Evolutionary conservation across 495 filamentous ascomycete species (phyloP), one percentile per base, ranked within the genome.

Genomic region (Tuber melanosporum): DNA sequence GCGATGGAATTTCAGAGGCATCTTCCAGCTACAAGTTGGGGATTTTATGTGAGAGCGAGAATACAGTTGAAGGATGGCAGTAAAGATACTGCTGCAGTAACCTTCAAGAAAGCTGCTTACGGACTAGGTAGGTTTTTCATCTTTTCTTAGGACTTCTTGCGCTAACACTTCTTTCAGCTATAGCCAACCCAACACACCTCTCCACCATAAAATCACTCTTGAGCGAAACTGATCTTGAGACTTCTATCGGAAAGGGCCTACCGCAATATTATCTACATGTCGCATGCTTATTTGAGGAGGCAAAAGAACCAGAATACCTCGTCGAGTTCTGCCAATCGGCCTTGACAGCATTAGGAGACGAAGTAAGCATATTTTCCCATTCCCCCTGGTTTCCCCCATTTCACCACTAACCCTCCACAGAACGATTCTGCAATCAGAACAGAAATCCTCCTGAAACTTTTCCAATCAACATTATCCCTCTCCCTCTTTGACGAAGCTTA

Each of bases 261-360:
- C 87, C 93, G 6, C 89, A 90, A 73, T 98, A 97, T 84, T 97
- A 95, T 83, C 88, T 91, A 69, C 96, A 99, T 84, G 88, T 98
- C 76, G 88, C 93, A 22, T 87, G 88, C 39, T 87, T 99, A 12
- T 98, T 92, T 83, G 94, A 97, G 78, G 88, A 90, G 80, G 88
- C 88, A 71, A 91, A 90, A 72, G 89, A 89, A 7, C 92, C 91
- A 80, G 91, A 92, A 7, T 92, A 91, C 83, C 92, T 94, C 71
- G 89, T 92, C 9, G 93, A 96, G 76, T 97, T 98, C 84, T 91
- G 94, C 47, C 88, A 90, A 62, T 86, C 95, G 43, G 91, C 93
- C 39, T 85, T 98, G 22, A 49, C 77, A 14, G 39, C 73, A 43
- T 49, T 82, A 82, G 62, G 84, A 76, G 74, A 85, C 84, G 39